A percentile compares a stretch with the other conserved stretches of the same genome.
These are phyloP conservation scores for Wallacemonas rigidus DNA, from an alignment of 208 protist genomes.

Conservation along the genomic window DNA sequence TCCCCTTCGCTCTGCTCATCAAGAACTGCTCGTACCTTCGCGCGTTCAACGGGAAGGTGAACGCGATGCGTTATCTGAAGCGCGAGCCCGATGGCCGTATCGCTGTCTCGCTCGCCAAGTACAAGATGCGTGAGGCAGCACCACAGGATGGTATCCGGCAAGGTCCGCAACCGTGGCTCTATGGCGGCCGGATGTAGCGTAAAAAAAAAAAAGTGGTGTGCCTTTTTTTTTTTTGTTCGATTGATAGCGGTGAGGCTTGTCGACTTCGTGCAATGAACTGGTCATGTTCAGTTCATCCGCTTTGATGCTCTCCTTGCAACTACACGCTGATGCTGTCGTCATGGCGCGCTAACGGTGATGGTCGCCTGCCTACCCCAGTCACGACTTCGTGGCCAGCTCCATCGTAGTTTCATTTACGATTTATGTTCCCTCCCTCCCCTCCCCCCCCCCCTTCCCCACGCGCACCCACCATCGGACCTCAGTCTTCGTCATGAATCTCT, in stretches of 20 bases:
- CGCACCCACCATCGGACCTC: too few species aligned
- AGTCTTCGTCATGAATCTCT: too few species aligned
- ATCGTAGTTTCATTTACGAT: background rate
- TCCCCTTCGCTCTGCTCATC: slow-evolving; percentile 80
- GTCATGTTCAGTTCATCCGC: too few species aligned
- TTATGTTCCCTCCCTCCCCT: background rate
- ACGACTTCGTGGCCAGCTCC: too few species aligned
- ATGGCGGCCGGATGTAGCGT: slow-evolving; percentile 23
- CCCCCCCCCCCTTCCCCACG: background rate
- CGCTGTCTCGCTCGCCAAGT: slow-evolving; percentile 58
- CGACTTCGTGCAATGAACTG: too few species aligned
- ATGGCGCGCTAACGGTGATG: too few species aligned
- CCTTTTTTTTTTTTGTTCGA: too few species aligned
- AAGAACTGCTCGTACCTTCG: slow-evolving; percentile 80
- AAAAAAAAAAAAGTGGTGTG: too few species aligned
- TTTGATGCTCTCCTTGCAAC: too few species aligned
- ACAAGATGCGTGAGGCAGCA: slow-evolving; percentile 83
- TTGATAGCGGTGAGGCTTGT: too few species aligned
- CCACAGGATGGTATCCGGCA: slow-evolving; percentile 79
- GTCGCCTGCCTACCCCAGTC: too few species aligned
- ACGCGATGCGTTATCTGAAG: slow-evolving; percentile 78
- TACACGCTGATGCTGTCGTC: too few species aligned
- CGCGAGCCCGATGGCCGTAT: slow-evolving; percentile 26
- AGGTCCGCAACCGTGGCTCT: slow-evolving; percentile 82
- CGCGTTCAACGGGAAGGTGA: slow-evolving; percentile 57